Percentiles rank a stretch among this genome's conserved stretches.
phyloP scores from a whole-genome alignment of 2,329 filamentous ascomycete genomes.

The Triangularia setosa region DNA sequence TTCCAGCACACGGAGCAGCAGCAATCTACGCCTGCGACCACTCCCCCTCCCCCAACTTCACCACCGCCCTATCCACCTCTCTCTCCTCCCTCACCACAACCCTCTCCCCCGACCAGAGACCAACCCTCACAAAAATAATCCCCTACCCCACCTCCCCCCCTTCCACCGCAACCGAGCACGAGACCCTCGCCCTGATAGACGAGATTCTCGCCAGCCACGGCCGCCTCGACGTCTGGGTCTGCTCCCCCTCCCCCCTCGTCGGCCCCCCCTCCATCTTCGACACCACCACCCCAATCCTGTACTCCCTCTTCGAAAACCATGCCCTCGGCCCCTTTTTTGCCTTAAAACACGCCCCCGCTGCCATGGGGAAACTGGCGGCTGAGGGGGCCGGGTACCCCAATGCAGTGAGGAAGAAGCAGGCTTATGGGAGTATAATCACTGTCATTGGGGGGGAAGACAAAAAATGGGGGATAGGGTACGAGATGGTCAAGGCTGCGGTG shows the following conservation, averaged over 20 bases:
- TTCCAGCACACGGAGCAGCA: slow-evolving; percentile 59
- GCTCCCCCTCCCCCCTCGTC: slow-evolving; percentile 49
- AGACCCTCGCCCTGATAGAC: slow-evolving; percentile 57
- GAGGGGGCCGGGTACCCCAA: slow-evolving; percentile 54
- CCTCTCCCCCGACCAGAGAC: slow-evolving; percentile 12
- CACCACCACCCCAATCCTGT: slow-evolving; percentile 53
- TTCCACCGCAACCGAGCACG: slow-evolving; percentile 51
- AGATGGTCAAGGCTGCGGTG: slow-evolving; percentile 57
- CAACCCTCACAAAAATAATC: slow-evolving; percentile 40
- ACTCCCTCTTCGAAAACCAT: slow-evolving; percentile 57
- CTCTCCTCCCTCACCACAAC: neutral
- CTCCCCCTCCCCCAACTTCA: slow-evolving; percentile 4
- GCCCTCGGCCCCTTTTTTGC: slow-evolving; percentile 61
- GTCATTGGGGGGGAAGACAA: slow-evolving; percentile 54
- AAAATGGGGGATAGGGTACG: slow-evolving; percentile 58
- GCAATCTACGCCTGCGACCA: slow-evolving; percentile 51
- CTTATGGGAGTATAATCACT: slow-evolving; percentile 62
- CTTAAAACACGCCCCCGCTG: slow-evolving; percentile 59
- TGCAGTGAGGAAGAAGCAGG: slow-evolving; percentile 55
- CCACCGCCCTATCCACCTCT: neutral
- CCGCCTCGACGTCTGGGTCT: slow-evolving; percentile 58
- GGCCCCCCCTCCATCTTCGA: slow-evolving; percentile 54
- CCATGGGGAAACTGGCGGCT: slow-evolving; percentile 58
- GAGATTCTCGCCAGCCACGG: slow-evolving; percentile 59
- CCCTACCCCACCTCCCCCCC: slow-evolving; percentile 54